Base-by-base conservation (phyloP, 805 yeast species). In the Suhomyces kilbournensis region DNA sequence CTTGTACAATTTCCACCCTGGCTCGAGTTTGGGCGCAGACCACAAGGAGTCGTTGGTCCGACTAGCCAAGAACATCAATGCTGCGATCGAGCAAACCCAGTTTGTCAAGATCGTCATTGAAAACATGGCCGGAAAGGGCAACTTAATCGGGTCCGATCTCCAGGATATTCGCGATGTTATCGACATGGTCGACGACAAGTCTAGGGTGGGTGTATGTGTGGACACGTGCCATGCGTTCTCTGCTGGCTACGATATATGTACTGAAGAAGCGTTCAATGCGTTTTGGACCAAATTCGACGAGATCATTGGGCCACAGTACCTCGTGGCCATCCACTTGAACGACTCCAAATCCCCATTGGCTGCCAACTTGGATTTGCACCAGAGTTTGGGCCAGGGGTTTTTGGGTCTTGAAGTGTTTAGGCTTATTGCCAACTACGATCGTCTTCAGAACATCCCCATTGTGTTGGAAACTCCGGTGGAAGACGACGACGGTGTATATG, bases 51-150 rank as follows among this genome's bases (percentile, higher is more conserved):
- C 96, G 1, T 69, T 92, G 38, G 71, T 70, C 49, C 81, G 84
- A 53, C 73, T 94, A 57, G 98, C 98, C 0, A 75, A 76, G 22
- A 86, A 87, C 59, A 85, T 94, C 56, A 93, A 94, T 67, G 77
- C 71, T 46, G 97, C 96, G 4, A 85, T 88, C 47, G 69, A 70
- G 23, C 83, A 82, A 52, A 94, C 99, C 0, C 61, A 71, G 6
- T 86, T 83, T 64, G 98, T 94, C 30, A 92, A 86, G 62, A 84
- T 94, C 44, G 96, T 94, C 10, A 77, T 94, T 53, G 99, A 94
- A 64, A 94, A 93, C 64, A 94, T 94, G 99, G 97, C 99, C 1
- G 99, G 99, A 8, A 96, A 90, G 60, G 97, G 97, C 2, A 86
- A 88, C 56, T 78, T 93, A 54, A 86, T 94, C 42, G 99, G 98